phyloP scores from a whole-genome alignment of 2,329 filamentous ascomycete species.

The Sphaerulina musiva region DNA sequence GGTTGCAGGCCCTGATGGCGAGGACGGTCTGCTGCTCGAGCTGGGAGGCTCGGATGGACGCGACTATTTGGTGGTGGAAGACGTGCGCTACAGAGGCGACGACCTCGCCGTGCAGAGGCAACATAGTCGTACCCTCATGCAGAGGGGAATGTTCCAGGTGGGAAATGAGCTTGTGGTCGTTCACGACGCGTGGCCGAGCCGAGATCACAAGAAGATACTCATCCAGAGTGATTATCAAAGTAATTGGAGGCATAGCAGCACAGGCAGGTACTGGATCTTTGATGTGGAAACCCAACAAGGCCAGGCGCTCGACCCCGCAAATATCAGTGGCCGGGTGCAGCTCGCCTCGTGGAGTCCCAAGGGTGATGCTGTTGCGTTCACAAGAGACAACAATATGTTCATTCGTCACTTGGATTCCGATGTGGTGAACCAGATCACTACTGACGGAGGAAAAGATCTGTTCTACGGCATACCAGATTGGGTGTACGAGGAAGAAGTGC shows the following conservation, averaged over 20 bases:
- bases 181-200: constrained; percentile 64
- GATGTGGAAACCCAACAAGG: constrained; percentile 74
- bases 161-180: constrained; percentile 52
- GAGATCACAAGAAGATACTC: constrained; percentile 78
- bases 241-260: constrained; percentile 88
- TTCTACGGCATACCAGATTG: constrained; percentile 97
- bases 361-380: constrained; percentile 83
- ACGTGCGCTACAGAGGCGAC: constrained; percentile 59
- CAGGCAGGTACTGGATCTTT: constrained; percentile 82
- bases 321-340: constrained; percentile 63
- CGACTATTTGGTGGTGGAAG: constrained; percentile 77
- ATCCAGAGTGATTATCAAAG: constrained; percentile 64
- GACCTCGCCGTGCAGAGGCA: constrained; percentile 39
- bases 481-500: constrained; percentile 89
- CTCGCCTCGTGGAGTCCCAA: constrained; percentile 84
- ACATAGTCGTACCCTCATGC: constrained; percentile 67
- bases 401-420: constrained; percentile 60
- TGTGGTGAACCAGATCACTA: constrained; percentile 66
- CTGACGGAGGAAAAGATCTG: constrained; percentile 76
- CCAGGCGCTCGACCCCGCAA: constrained; percentile 67
- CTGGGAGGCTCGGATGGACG: constrained; percentile 54
- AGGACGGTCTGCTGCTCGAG: constrained; percentile 82
- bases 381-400: constrained; percentile 82
- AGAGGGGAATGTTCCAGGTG: constrained; percentile 56
- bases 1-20: constrained; percentile 66